phyloP scores from a whole-genome alignment of 2,329 filamentous ascomycete genomes.

The Trichoderma harzianum region DNA sequence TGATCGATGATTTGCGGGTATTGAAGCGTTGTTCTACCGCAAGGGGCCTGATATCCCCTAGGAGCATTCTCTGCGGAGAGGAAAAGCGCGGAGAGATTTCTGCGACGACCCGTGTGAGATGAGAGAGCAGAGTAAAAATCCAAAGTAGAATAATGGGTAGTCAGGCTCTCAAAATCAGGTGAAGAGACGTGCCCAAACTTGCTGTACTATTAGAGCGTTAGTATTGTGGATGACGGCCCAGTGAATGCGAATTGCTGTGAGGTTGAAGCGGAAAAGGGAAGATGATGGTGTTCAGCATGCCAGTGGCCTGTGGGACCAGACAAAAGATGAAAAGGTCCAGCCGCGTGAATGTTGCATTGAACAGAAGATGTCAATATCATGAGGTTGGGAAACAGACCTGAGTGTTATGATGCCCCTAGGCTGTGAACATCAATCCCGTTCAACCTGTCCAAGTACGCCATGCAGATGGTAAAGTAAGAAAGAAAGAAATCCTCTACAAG shows the following conservation, averaged over 20 bases:
- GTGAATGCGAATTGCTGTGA: background rate
- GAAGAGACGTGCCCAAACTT: background rate
- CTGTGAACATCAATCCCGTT: background rate
- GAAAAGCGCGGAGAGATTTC: background rate
- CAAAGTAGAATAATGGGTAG: too few species aligned
- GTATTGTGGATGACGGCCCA: background rate
- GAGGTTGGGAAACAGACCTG: background rate
- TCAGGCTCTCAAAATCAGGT: background rate
- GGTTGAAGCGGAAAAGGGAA: background rate
- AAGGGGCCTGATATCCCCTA: background rate
- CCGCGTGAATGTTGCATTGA: background rate
- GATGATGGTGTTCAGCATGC: background rate
- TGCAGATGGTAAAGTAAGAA: background rate
- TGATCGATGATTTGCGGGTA: background rate
- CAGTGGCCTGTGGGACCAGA: background rate
- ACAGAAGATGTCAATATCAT: background rate
- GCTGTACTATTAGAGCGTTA: background rate
- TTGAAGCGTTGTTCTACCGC: background rate
- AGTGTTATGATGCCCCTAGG: background rate
- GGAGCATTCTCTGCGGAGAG: slow-evolving; percentile 9
- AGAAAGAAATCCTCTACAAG: background rate
- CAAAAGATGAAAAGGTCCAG: background rate
- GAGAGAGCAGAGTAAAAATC: background rate
- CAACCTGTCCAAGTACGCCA: background rate
- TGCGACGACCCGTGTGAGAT: background rate